Evolutionary conservation across 2,329 filamentous ascomycete species (phyloP).

Genomic region (Pyricularia grisea): DNA sequence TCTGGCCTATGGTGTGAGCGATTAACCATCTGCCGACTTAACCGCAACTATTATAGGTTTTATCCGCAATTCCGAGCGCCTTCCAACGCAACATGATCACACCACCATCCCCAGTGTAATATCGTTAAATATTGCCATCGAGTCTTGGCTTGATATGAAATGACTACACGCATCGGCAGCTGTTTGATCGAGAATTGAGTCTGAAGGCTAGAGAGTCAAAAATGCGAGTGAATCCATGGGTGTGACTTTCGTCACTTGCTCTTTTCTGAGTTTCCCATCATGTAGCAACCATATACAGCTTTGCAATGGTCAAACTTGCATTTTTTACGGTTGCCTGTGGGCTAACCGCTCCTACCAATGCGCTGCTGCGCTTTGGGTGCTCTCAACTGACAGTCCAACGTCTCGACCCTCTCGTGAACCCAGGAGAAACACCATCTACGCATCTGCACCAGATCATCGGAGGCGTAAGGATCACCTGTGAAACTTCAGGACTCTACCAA

Average conservation of each 20-base stretch:
- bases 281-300: background rate
- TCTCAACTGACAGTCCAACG: constrained; percentile 40
- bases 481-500: background rate
- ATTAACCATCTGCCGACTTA: background rate
- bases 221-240: background rate
- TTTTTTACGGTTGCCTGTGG: constrained; percentile 15
- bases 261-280: background rate
- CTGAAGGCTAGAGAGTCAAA: background rate
- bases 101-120: background rate
- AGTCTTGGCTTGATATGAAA: background rate
- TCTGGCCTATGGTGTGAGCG: background rate
- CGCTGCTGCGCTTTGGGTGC: constrained; percentile 31
- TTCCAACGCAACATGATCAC: background rate
- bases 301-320: constrained; percentile 16
- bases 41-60: background rate
- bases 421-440: constrained; percentile 37
- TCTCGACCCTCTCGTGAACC: constrained; percentile 29
- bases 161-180: background rate
- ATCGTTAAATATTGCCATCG: background rate
- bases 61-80: background rate
- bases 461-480: constrained; percentile 20
- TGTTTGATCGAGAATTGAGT: background rate
- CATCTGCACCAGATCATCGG: constrained; percentile 54
- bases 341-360: constrained; percentile 17
- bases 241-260: background rate